Base-by-base conservation (phyloP, 257 asterid genomes). In the Jaltomata sinuosa region DNA sequence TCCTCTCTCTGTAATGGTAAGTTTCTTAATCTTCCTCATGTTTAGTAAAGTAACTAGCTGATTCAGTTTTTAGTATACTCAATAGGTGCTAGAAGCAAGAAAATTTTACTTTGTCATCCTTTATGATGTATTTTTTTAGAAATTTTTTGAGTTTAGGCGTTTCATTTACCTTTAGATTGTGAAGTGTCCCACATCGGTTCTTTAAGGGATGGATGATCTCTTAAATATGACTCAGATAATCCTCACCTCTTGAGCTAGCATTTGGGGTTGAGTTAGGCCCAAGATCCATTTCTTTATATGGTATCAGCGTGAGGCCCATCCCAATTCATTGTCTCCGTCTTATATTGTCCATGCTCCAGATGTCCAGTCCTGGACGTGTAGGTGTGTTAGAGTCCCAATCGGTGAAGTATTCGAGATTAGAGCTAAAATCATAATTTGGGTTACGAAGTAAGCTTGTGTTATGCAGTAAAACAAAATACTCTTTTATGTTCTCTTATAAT, bases 1-100 rank as follows among this genome's bases (percentile, higher is more conserved):
- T 4, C 98, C 99, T 31, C 74, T 95, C 6, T 91, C 98, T 0
- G 80, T 92, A 72, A 91, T 94, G 93, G 98, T 95, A 89, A 84
- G 93, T 64, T 67, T 38, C 8, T 45, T 12, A 69, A 22, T 38
- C 15, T 57, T 57, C 54, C 57, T 22, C 57, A 1, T 67, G 14
- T 67, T 67, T 67, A 9, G 8, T 21, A 32, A 67, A 32, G 47
- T 32, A 21, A 67, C 76, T 32, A 67, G 76, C 76, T 67, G 76
- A 67, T 8, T 32, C 76, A 67, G 3, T 67, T 67, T 65, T 67
- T 67, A 32, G 76, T 34, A 67, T 32, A 34, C 47, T 25, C 61
- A 15, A 42, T 49, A 27, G 76, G 76, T 32, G 34, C 79, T 40
- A 71, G n/a, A 40, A 72, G 36, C 22, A 22, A 22, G 80, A 42